These are phyloP conservation scores for Boletus sp. DNA, from an alignment of 1,284 basidiomycete genomes.

Conservation along the genomic window DNA sequence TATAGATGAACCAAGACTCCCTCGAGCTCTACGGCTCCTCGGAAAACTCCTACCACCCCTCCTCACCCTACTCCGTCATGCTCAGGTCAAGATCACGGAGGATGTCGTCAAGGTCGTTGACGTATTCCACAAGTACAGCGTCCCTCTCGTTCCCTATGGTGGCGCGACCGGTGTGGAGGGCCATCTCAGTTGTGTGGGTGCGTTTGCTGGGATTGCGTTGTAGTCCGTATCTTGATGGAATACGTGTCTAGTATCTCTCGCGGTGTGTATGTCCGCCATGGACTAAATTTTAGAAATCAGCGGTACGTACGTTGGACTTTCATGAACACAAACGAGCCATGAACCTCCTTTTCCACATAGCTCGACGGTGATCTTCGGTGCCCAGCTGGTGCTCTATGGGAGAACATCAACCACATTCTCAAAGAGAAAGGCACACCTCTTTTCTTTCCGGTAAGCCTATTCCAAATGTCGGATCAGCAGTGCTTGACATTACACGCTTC, in stretches of 20 bases:
- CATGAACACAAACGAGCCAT: neutral
- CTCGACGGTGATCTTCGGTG: constrained; percentile 72
- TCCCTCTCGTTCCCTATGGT: constrained; percentile 57
- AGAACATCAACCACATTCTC: constrained; percentile 79
- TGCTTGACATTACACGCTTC: constrained; percentile 18
- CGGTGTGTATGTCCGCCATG: constrained; percentile 70
- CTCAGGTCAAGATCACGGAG: constrained; percentile 48
- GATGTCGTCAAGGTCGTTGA: constrained; percentile 60
- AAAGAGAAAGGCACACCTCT: constrained; percentile 65
- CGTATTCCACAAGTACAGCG: constrained; percentile 53
- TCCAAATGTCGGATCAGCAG: neutral
- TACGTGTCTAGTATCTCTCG: constrained; percentile 36
- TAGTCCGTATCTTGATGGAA: neutral
- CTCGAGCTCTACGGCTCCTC: constrained; percentile 61
- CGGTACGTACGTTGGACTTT: constrained; percentile 27
- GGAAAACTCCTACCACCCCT: constrained; percentile 65
- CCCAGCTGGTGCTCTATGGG: constrained; percentile 85
- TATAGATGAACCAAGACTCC: constrained; percentile 50
- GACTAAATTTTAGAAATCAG: constrained; percentile 57
- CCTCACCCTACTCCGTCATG: constrained; percentile 66
- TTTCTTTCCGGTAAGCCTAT: constrained; percentile 63
- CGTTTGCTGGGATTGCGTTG: neutral
- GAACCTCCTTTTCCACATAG: constrained; percentile 33
- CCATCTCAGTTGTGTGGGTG: constrained; percentile 42
- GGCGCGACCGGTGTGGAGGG: constrained; percentile 62